A percentile compares a stretch with the other conserved stretches of the same genome.
phyloP scores from a whole-genome alignment of 371 early-diverging fungal species.

The Mucor racemosus region DNA sequence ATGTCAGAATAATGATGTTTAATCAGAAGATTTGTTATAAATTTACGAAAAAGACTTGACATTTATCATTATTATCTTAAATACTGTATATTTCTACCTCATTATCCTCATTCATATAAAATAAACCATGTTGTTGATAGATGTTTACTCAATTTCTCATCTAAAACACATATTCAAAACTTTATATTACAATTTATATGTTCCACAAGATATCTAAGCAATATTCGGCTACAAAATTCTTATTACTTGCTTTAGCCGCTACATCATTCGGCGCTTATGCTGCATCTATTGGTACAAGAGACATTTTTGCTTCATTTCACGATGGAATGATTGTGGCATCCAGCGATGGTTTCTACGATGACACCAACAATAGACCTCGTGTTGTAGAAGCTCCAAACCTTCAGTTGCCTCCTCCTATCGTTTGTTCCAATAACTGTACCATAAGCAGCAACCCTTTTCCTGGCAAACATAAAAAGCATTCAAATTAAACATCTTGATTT shows the following conservation, averaged over 20 bases:
- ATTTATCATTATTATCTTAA: no score
- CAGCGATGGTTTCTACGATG: neutral
- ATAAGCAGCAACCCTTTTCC: neutral
- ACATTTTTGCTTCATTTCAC: neutral
- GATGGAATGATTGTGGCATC: neutral
- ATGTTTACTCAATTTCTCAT: no score
- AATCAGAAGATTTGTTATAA: no score
- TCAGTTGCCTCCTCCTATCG: neutral
- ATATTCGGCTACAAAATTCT: neutral
- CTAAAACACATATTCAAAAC: no score
- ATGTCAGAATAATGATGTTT: no score
- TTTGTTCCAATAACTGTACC: neutral
- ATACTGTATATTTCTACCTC: no score
- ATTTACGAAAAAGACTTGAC: no score
- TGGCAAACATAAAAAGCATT: neutral
- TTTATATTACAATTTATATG: neutral
- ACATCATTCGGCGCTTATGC: neutral
- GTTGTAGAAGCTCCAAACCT: neutral
- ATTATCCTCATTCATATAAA: no score
- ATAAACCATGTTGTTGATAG: no score
- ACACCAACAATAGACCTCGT: neutral
- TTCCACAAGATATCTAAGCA: neutral
- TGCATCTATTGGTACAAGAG: neutral
- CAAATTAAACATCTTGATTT: no score
- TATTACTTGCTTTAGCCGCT: neutral